These are phyloP conservation scores for Apiospora rasikravindrae DNA, from an alignment of 2,329 filamentous ascomycete species.

Conservation along the genomic window DNA sequence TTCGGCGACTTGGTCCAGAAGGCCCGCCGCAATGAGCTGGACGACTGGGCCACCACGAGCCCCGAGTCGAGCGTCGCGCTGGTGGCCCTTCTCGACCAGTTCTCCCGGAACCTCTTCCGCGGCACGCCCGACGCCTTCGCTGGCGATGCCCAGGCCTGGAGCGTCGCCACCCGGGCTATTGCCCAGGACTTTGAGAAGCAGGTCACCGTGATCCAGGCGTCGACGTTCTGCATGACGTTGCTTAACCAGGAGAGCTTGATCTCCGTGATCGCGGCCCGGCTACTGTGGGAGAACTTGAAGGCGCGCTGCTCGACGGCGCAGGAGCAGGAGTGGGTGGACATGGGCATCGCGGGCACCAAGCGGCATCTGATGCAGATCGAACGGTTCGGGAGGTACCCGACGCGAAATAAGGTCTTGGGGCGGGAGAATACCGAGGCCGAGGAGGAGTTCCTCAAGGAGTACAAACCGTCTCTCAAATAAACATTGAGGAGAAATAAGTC, in stretches of 20 bases:
- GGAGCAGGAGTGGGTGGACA: constrained; percentile 13
- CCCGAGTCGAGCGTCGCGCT: constrained; percentile 52
- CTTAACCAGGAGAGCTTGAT: constrained; percentile 47
- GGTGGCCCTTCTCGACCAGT: constrained; percentile 65
- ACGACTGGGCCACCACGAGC: not conserved
- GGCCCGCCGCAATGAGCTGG: constrained; percentile 10
- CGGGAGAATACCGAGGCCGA: constrained; percentile 49
- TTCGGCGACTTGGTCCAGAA: constrained; percentile 24
- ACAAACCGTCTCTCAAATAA: not conserved
- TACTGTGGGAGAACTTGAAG: constrained; percentile 50
- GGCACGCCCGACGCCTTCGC: constrained; percentile 55
- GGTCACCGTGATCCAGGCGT: constrained; percentile 39
- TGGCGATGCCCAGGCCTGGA: constrained; percentile 49
- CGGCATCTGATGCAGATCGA: constrained; percentile 48
- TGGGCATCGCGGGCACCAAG: constrained; percentile 12
- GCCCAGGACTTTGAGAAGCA: constrained; percentile 37
- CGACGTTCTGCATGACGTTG: constrained; percentile 66
- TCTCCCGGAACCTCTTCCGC: constrained; percentile 66
- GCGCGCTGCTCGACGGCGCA: constrained; percentile 47
- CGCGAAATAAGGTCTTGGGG: constrained; percentile 50
- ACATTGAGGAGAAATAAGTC: too few species aligned
- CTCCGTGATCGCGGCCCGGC: not conserved
- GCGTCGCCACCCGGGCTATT: constrained; percentile 56
- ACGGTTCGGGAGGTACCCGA: constrained; percentile 54
- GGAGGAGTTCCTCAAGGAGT: constrained; percentile 43